Conservation (phyloP, 129 eudicot species). For the Centella asiatica region DNA sequence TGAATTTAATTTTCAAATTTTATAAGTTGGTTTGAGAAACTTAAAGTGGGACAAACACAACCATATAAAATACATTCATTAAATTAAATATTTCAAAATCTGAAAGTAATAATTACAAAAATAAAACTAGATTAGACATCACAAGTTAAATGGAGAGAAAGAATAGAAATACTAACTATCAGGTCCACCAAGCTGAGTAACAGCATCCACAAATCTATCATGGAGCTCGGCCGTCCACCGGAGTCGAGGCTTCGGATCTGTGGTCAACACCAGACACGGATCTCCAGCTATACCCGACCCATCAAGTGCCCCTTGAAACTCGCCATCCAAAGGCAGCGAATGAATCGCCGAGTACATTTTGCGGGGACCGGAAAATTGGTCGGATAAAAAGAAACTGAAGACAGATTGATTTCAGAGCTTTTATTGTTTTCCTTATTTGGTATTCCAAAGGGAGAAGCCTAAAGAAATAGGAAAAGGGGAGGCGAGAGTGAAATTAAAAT, state of each 20-base stretch:
- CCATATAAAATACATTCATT: too few relatives aligned
- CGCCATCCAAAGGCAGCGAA: slow-evolving; percentile 38
- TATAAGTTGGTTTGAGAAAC: too few relatives aligned
- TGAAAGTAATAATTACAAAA: too few relatives aligned
- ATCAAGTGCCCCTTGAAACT: slow-evolving; percentile 31
- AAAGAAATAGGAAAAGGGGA: not conserved
- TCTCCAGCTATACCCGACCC: slow-evolving; percentile 45
- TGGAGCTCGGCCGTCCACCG: slow-evolving; percentile 97
- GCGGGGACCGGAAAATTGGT: too few relatives aligned
- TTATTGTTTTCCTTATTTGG: too few relatives aligned
- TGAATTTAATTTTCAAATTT: too few relatives aligned
- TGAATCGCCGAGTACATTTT: slow-evolving; percentile 36
- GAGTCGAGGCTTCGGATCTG: slow-evolving; percentile 90
- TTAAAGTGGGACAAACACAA: too few relatives aligned
- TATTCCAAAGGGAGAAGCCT: not conserved
- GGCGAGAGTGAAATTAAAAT: not conserved
- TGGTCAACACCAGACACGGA: slow-evolving; percentile 64
- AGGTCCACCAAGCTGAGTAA: slow-evolving; percentile 94
- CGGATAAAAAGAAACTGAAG: too few relatives aligned
- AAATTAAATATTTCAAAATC: too few relatives aligned
- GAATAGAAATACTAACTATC: slow-evolving; percentile 82
- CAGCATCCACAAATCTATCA: slow-evolving; percentile 90
- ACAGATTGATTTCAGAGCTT: too few relatives aligned
- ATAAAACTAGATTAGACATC: too few relatives aligned
- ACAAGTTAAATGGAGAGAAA: too few relatives aligned